Conservation (phyloP, 805 yeast species). For the Wickerhamomyces tratensis region DNA sequence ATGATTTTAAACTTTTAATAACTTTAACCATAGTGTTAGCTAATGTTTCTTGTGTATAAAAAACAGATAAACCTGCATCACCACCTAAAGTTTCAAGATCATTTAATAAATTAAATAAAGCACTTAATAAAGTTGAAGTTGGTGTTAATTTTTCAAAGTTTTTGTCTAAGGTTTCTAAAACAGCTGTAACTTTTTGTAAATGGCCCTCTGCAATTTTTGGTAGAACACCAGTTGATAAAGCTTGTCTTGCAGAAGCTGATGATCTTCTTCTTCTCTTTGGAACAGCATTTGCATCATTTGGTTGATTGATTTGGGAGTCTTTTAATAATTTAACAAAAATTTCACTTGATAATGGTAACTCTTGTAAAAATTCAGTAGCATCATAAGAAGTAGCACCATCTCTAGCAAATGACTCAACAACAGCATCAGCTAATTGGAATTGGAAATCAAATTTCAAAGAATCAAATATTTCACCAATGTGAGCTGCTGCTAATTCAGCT, state of each 20-base stretch:
- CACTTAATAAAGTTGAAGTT: conserved; percentile 35
- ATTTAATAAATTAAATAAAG: conserved; percentile 52
- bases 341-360: conserved; percentile 42
- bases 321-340: conserved; percentile 51
- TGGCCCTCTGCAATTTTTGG: conserved; percentile 70
- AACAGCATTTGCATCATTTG: conserved; percentile 27
- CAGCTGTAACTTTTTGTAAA: conserved; percentile 63
- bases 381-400: conserved; percentile 35
- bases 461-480: conserved; percentile 46
- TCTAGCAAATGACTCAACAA: conserved; percentile 45
- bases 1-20: conserved; percentile 42
- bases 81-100: conserved; percentile 79
- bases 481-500: conserved; percentile 38
- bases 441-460: conserved; percentile 49
- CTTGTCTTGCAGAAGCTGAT: conserved; percentile 65
- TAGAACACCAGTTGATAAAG: conserved; percentile 60
- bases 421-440: conserved; percentile 43
- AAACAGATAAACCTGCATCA: conserved; percentile 86
- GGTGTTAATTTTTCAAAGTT: conserved; percentile 19
- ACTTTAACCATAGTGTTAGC: conserved; percentile 77
- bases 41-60: conserved; percentile 83
- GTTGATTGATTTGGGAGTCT: conserved; percentile 46
- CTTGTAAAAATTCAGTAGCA: conserved; percentile 42
- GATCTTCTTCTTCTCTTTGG: conserved; percentile 82
- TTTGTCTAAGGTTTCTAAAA: conserved; percentile 71